Base-by-base conservation (phyloP, 768 basidiomycete genomes). In the Leccinum incarnatum region DNA sequence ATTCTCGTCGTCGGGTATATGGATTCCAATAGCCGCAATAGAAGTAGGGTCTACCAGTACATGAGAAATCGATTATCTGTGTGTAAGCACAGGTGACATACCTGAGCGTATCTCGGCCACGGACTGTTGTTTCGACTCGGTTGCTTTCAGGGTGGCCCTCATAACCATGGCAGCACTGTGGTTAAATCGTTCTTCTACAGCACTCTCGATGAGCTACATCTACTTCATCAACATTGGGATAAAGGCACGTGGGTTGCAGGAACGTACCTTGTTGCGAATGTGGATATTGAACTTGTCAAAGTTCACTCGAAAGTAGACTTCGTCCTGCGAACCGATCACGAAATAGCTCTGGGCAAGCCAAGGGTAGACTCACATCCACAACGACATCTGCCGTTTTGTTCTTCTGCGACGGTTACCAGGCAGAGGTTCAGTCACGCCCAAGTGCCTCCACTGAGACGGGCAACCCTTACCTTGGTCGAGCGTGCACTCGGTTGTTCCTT, bases 251-350 rank as follows among this genome's bases (percentile, higher is more conserved):
- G 15, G 19, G 56, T 52, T 46, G 49, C 17, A 12, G 23, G 51
- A 64, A 65, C 84, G 8, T 64, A 93, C 93, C 68, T 87, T 79
- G 75, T 97, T 96, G 46, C 96, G 88, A 54, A 97, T 84, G 65
- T 92, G 87, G 32, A 93, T 78, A 63, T 89, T 86, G 73, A 30
- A 95, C 65, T 84, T 89, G 64, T 94, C 88, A 69, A 87, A 91
- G 75, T 98, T 98, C 51, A 98, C 82, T 51, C 91, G 84, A 69
- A 97, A 91, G 72, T 87, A 86, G 34, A 92, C 82, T 3, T 78
- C 77, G 17, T 90, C 84, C 87, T 94, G 57, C 7, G 5, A 55
- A 27, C 67, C 50, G n/a, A 42, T 42, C 60, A 11, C 67, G 47
- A 32, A 19, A 15, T 2, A 0, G 9, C 30, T 27, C 34, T 11